Conservation (phyloP, 441 rosid species). For the Euphorbia schlechtendalii region DNA sequence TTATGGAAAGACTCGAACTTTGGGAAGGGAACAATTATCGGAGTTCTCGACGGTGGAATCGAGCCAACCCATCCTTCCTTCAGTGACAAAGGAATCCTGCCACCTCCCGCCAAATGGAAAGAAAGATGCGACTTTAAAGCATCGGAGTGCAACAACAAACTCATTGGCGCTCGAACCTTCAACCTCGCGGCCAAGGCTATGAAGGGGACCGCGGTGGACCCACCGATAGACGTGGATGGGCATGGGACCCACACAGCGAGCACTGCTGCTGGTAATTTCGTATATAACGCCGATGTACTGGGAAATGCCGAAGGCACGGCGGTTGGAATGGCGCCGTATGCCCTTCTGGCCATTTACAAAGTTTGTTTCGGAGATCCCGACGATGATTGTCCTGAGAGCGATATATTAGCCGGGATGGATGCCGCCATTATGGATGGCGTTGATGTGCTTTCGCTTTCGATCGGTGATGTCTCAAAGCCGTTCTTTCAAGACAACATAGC, state of each 20-base stretch:
- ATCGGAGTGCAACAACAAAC: conserved; percentile 42
- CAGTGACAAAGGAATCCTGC: conserved; percentile 27
- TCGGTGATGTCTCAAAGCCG: conserved; percentile 25
- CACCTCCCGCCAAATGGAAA: conserved; percentile 54
- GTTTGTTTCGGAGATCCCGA: conserved; percentile 37
- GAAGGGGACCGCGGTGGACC: conserved; percentile 1
- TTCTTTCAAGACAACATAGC: conserved; percentile 28
- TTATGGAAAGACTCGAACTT: conserved; percentile 26
- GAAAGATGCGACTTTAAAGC: conserved; percentile 43
- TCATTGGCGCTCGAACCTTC: conserved; percentile 43
- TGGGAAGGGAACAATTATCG: conserved; percentile 34
- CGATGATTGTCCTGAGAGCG: conserved; percentile 41
- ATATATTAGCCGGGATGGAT: conserved; percentile 48
- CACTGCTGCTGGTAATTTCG: conserved; percentile 63
- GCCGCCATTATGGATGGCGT: conserved; percentile 24
- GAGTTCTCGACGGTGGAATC: conserved; percentile 33
- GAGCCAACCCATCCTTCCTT: conserved; percentile 31
- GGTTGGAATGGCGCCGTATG: conserved; percentile 68
- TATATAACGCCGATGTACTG: conserved; percentile 44
- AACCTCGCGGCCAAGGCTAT: conserved; percentile 17
- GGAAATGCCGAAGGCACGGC: conserved; percentile 78
- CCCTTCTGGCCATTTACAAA: conserved; percentile 67
- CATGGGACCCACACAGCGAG: conserved; percentile 80
- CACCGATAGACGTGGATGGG: conserved; percentile 49
- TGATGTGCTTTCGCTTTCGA: conserved; percentile 27